phyloP scores from a whole-genome alignment of 352 stramenopile species.

The Phytophthora aleatoria region DNA sequence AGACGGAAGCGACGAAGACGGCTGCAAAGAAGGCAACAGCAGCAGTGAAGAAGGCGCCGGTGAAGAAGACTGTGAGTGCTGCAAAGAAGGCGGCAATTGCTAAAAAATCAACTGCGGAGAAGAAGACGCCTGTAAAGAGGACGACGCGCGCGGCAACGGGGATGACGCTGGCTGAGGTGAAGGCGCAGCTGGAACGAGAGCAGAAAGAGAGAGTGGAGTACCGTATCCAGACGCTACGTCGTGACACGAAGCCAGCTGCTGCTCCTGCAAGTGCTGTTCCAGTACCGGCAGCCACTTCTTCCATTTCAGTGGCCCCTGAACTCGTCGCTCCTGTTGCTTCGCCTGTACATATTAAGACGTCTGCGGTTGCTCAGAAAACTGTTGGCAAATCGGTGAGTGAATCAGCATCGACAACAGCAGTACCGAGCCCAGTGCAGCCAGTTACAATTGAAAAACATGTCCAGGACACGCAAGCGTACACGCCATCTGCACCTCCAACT shows the following conservation, averaged over 20 bases:
- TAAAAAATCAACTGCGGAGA: background rate
- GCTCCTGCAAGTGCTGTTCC: background rate
- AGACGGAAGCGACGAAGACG: background rate
- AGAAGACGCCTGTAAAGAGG: conserved; percentile 18
- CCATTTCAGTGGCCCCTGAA: background rate
- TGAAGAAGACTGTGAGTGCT: background rate
- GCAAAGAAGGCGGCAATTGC: background rate
- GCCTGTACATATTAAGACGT: background rate
- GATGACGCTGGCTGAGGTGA: conserved; percentile 49
- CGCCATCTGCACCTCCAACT: background rate
- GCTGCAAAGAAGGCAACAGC: conserved; percentile 2
- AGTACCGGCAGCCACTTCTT: background rate
- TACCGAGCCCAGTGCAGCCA: background rate
- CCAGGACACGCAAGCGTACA: background rate
- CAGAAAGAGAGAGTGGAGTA: conserved; percentile 57
- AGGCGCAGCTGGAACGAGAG: conserved; percentile 47
- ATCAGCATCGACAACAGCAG: background rate
- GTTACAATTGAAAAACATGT: background rate
- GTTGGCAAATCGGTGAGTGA: background rate
- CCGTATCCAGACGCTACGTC: conserved; percentile 53
- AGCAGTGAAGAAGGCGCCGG: background rate
- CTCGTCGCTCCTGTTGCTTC: background rate
- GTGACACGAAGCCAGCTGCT: conserved; percentile 1
- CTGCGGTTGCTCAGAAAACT: background rate
- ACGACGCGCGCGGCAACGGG: conserved; percentile 5